Evolutionary conservation across 2,329 filamentous ascomycete genomes (phyloP).

Genomic region (Elsinoe arachidis): DNA sequence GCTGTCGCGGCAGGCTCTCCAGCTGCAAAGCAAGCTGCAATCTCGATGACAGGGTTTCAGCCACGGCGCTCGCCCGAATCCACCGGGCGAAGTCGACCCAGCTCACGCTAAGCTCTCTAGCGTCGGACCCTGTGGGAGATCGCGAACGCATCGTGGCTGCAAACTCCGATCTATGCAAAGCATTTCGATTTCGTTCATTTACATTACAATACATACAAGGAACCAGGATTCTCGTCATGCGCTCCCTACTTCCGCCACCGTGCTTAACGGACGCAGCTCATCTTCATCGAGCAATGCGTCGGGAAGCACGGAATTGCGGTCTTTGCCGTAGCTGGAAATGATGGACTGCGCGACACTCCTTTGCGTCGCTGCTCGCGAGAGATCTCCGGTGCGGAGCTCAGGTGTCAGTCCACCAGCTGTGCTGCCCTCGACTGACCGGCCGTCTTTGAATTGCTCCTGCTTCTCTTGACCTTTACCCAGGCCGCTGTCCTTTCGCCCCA

Average conservation of each 20-base stretch:
- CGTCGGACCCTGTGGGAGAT: no score
- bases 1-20: no score
- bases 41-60: no score
- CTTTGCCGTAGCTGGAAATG: slow-evolving; percentile 25
- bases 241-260: slow-evolving; percentile 12
- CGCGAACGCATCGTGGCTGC: no score
- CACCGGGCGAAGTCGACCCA: no score
- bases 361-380: slow-evolving; percentile 20
- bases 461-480: not conserved
- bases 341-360: slow-evolving; percentile 26
- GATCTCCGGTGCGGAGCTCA: not conserved
- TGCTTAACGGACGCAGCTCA: slow-evolving; percentile 12
- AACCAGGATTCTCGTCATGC: not conserved
- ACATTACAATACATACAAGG: no score
- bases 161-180: no score
- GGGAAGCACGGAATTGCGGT: slow-evolving; percentile 7
- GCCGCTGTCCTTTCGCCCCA: not conserved
- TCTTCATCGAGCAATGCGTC: slow-evolving; percentile 14
- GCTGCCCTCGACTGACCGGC: not conserved
- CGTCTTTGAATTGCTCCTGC: not conserved
- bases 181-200: no score
- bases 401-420: not conserved
- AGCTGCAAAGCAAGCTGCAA: no score
- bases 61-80: no score
- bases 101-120: no score